phyloP scores from a whole-genome alignment of 169 alveolate species.

The Plasmodium sp. region DNA sequence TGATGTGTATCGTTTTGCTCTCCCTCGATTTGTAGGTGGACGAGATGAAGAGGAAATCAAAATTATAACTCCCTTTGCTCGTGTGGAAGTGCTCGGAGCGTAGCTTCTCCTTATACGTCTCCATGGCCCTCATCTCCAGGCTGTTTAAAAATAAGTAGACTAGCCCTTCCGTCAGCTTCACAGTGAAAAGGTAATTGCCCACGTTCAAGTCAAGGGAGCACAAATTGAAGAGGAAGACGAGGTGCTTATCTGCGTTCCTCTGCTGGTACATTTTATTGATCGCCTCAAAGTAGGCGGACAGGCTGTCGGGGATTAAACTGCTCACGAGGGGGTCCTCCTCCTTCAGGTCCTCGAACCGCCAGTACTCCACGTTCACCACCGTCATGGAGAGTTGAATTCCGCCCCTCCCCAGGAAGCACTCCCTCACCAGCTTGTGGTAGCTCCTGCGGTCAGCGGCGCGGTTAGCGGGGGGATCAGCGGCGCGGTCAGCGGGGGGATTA shows the following conservation, averaged over 20 bases:
- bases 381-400: constrained; percentile 46
- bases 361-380: constrained; percentile 37
- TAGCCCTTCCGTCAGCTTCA: constrained; percentile 33
- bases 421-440: neutral
- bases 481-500: too few species aligned
- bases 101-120: constrained; percentile 32
- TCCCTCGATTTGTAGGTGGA: constrained; percentile 50
- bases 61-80: constrained; percentile 11
- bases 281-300: constrained; percentile 11
- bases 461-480: too few species aligned
- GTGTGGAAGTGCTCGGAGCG: neutral
- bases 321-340: constrained; percentile 28
- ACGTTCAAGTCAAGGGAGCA: constrained; percentile 41
- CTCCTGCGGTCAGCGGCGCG: neutral
- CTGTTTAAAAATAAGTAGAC: constrained; percentile 27
- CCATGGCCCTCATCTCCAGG: constrained; percentile 1
- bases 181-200: constrained; percentile 11
- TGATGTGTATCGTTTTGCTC: constrained; percentile 29
- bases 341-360: constrained; percentile 55
- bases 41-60: constrained; percentile 43
- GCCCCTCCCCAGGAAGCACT: neutral
- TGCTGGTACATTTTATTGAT: constrained; percentile 53
- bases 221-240: constrained; percentile 40
- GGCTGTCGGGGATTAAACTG: constrained; percentile 8
- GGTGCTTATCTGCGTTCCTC: constrained; percentile 24